Evolutionary conservation across 2,329 filamentous ascomycete genomes (phyloP), one percentile per base, ranked within the genome.

Genomic region (Ceratocystis colombiana): DNA sequence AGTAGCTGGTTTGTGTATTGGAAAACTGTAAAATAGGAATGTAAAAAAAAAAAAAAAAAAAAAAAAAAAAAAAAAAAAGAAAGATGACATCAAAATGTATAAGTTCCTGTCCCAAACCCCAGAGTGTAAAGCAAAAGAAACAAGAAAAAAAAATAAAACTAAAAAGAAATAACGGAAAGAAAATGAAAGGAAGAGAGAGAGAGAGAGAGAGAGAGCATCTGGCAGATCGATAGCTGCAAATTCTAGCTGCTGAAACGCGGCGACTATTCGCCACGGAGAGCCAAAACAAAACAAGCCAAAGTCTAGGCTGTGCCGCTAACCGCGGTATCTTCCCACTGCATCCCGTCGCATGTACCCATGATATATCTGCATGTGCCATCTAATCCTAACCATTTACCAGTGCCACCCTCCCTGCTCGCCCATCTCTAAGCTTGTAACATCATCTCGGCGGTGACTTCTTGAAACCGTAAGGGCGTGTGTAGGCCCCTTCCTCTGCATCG

Each of bases 121-220:
- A 59, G 55, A 59, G 33, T n/a, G 25, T 15, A 55, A 55, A 15
- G 17, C 28, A 25, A 64, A 48, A 30, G 55, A 57, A 17, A 41
- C 8, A n/a, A 57, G 28, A 28, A 70, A 22, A 70, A 69, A 44
- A 55, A 66, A 5, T 65, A 57, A 64, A 64, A 66, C 55, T 57
- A 59, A 41, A 46, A 25, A 33, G 1, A 15, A 10, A 20, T 20
- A 50, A 22, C n/a, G 12, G 10, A 28, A 20, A 7, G n/a, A 7
- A 3, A 50, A 3, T 6, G 4, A 53, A 50, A 25, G 8, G 20
- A 20, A 25, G 5, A 28, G 20, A 53, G 3, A 53, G 20, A 22
- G 20, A 20, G n/a, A n/a, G n/a, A n/a, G 20, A 20, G 22, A 10
- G 8, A 53, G 30, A 53, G 22, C 8, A 53, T 28, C 12, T 28